phyloP scores from a whole-genome alignment of 352 stramenopile genomes.

The Phytophthora constricta region DNA sequence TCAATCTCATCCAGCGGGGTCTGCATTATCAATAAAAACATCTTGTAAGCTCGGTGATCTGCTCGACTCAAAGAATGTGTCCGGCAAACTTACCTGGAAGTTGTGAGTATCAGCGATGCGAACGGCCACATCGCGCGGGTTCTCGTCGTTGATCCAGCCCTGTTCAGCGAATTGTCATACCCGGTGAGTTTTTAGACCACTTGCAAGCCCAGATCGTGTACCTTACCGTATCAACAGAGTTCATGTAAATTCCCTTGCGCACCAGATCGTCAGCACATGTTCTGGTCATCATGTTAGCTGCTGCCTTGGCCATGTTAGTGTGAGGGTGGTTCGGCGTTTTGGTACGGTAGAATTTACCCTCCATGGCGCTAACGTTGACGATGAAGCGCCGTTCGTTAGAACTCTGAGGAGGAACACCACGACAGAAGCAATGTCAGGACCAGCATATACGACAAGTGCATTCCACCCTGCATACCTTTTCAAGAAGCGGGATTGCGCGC shows the following conservation, averaged over 20 bases:
- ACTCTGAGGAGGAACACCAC: slow-evolving; percentile 37
- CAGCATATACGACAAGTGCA: background rate
- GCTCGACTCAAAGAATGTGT: background rate
- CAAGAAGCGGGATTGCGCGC: slow-evolving; percentile 64
- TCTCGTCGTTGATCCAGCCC: slow-evolving; percentile 98
- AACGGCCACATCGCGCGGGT: slow-evolving; percentile 91
- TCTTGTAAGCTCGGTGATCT: background rate
- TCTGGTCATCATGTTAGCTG: slow-evolving; percentile 96
- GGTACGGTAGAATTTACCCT: slow-evolving; percentile 96
- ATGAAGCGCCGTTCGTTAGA: slow-evolving; percentile 73
- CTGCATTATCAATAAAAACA: slow-evolving; percentile 35
- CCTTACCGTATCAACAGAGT: slow-evolving; percentile 92
- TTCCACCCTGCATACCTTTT: slow-evolving; percentile 43
- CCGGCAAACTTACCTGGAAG: slow-evolving; percentile 72
- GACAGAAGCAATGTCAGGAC: slow-evolving; percentile 14
- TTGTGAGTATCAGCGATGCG: slow-evolving; percentile 92
- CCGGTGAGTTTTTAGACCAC: background rate
- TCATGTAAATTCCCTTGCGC: slow-evolving; percentile 94
- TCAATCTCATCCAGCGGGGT: slow-evolving; percentile 97
- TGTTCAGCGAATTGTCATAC: slow-evolving; percentile 6
- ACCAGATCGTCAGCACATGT: slow-evolving; percentile 92
- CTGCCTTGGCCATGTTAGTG: slow-evolving; percentile 97
- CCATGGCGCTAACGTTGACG: slow-evolving; percentile 96
- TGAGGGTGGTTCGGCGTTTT: slow-evolving; percentile 95
- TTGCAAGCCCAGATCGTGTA: background rate